These are phyloP conservation scores for Penicillium crustosum DNA, from an alignment of 2,329 filamentous ascomycete genomes.

Conservation along the genomic window DNA sequence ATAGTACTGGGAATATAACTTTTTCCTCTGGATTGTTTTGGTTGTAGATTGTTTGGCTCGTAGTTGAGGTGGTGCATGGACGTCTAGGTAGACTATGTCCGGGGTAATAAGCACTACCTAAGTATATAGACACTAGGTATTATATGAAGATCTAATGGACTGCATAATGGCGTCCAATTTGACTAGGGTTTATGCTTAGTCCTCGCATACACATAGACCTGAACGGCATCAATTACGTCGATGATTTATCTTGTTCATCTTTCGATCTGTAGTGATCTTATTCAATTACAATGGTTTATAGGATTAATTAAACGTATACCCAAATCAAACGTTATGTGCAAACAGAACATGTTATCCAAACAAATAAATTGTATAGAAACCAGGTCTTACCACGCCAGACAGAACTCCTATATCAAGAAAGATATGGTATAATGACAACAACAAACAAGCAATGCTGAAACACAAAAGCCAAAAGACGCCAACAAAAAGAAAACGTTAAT, in stretches of 20 bases:
- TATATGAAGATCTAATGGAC: no score
- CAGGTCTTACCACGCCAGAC: background rate
- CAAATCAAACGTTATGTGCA: no score
- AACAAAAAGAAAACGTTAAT: background rate
- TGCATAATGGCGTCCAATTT: background rate
- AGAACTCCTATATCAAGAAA: background rate
- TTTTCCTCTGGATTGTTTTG: background rate
- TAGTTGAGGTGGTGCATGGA: background rate
- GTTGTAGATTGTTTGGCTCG: background rate
- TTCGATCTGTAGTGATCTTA: background rate
- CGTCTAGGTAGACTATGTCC: background rate
- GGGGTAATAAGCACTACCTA: background rate
- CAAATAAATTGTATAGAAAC: background rate
- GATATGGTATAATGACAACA: background rate
- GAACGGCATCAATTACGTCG: background rate
- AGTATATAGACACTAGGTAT: no score
- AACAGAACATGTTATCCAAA: no score
- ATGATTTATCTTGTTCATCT: background rate
- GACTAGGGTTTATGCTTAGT: background rate
- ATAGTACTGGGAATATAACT: background rate
- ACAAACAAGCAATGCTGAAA: background rate
- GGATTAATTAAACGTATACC: no score
- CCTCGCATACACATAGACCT: background rate
- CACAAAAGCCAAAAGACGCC: background rate
- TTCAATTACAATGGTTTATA: background rate